Evolutionary conservation across 2,329 filamentous ascomycete genomes (phyloP), one percentile per base, ranked within the genome.

Genomic region (Peltaster fructicola): DNA sequence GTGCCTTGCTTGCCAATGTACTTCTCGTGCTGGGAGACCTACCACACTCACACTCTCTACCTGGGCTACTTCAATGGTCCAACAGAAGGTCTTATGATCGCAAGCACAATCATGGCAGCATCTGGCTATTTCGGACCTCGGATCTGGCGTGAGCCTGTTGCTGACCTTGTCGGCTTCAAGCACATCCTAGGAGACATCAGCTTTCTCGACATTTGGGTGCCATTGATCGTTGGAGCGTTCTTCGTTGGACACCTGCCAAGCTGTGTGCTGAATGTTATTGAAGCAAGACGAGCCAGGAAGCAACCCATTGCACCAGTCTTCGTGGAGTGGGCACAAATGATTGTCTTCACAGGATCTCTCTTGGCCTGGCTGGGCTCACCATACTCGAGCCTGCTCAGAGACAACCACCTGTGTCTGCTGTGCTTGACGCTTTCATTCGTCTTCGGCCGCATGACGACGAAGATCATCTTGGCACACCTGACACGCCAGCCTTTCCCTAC

Each of bases 21-120:
- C 62, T 93, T 98, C 57, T 93, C 85, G 3, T 98, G 88, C 2
- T 98, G 88, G 88, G 88, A 98, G 56, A 98, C 88, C 1, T 98
- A 93, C 51, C 88, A 98, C 54, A 93, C 88, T 4, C 88, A 98
- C 51, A 95, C 88, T 0, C 61, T 98, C 5, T 98, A 92, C 52
- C 70, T 98, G 8, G 88, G 88, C 27, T 81, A 85, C 49, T 77
- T 98, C 66, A 98, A 98, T 50, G 88, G 88, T 1, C 88, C 88
- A 2, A 98, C 88, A 16, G 88, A 98, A 58, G 88, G 88, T 11
- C 61, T 98, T 16, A 72, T 95, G 25, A 73, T 98, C 35, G 88
- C 84, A 14, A 84, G 80, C 45, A 53, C 59, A 25, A 68, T 93
- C 44, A 95, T 95, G 80, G 62, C 78, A 28, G 56, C 79, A 17